Conservation (phyloP, 148 eudicot species). For the Persicaria tinctoria region DNA sequence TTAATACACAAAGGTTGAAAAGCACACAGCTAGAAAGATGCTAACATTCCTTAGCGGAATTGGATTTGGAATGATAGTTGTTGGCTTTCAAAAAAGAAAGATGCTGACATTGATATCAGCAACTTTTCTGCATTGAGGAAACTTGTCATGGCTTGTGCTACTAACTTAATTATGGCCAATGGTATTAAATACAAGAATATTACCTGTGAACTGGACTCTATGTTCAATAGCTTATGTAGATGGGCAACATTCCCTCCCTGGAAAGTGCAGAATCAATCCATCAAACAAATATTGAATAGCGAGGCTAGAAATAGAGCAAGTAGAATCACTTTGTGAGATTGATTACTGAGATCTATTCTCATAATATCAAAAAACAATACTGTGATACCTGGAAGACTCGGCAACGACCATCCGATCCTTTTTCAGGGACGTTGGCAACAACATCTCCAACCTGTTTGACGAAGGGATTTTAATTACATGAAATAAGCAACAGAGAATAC, state of each 20-base stretch:
- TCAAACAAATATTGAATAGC: neutral
- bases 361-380: neutral
- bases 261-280: conserved; percentile 15
- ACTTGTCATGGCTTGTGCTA: neutral
- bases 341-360: neutral
- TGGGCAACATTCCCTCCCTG: conserved; percentile 99
- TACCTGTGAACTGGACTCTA: conserved; percentile 97
- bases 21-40: neutral
- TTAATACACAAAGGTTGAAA: too few relatives aligned
- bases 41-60: neutral
- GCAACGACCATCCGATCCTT: conserved; percentile 40
- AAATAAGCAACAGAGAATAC: neutral
- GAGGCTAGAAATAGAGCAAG: conserved; percentile 4
- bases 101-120: neutral
- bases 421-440: conserved; percentile 34
- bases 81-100: neutral
- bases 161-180: neutral
- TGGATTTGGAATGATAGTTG: too few relatives aligned
- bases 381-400: conserved; percentile 74
- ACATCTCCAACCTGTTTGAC: conserved; percentile 50
- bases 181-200: conserved; percentile 16
- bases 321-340: neutral
- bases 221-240: conserved; percentile 75
- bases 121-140: neutral
- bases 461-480: conserved; percentile 11